Conservation (phyloP, 2,329 filamentous ascomycete genomes). For the Sarocladium oryzae region DNA sequence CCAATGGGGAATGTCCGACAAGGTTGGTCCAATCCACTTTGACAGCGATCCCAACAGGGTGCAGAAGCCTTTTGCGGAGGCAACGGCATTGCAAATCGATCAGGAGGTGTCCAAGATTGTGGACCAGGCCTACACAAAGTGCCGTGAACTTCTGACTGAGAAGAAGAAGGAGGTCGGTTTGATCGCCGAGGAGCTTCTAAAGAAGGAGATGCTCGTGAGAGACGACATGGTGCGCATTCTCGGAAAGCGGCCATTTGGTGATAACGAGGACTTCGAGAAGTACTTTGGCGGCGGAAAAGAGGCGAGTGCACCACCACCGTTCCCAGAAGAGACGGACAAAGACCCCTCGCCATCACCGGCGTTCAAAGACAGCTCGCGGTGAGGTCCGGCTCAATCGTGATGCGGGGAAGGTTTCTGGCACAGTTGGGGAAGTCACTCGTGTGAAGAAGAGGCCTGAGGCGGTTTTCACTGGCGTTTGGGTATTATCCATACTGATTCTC, state of each 20-base stretch:
- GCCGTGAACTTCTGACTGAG: slow-evolving; percentile 71
- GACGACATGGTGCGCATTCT: slow-evolving; percentile 90
- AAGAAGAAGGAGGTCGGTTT: slow-evolving; percentile 86
- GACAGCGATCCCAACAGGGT: slow-evolving; percentile 75
- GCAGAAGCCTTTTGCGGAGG: slow-evolving; percentile 92
- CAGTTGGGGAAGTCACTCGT: not conserved
- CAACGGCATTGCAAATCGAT: slow-evolving; percentile 89
- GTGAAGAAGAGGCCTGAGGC: not conserved
- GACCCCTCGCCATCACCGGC: slow-evolving; percentile 32
- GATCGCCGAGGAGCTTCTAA: slow-evolving; percentile 85
- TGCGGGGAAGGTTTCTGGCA: too few relatives aligned
- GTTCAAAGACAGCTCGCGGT: slow-evolving; percentile 20
- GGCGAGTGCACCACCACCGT: slow-evolving; percentile 50
- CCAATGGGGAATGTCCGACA: slow-evolving; percentile 97
- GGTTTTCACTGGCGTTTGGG: slow-evolving; percentile 5
- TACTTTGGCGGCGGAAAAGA: slow-evolving; percentile 69
- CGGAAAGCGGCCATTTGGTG: slow-evolving; percentile 76
- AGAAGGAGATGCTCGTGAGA: slow-evolving; percentile 82
- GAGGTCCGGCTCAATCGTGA: not conserved
- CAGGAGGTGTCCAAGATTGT: slow-evolving; percentile 85
- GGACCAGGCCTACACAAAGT: slow-evolving; percentile 87
- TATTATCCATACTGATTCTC: slow-evolving; percentile 1
- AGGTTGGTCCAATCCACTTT: slow-evolving; percentile 89
- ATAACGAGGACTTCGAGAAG: slow-evolving; percentile 88
- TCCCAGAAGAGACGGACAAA: slow-evolving; percentile 38